Evolutionary conservation across 148 eudicot species (phyloP).

Genomic region (Fagopyrum esculentum): DNA sequence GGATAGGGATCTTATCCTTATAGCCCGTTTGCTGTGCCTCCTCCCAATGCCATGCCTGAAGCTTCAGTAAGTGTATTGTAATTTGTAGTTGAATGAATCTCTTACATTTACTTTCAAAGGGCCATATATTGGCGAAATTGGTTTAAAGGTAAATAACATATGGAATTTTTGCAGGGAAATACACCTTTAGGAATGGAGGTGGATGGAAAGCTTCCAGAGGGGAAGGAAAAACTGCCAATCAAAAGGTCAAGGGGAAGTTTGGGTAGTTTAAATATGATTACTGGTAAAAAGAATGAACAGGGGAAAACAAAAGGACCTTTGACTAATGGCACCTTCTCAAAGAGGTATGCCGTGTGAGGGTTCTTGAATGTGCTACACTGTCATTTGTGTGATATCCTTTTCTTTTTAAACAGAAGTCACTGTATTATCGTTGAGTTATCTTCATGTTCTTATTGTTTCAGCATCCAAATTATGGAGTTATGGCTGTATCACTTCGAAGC

Average conservation of each 20-base stretch:
- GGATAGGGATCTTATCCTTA: constrained; percentile 90
- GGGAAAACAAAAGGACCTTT: constrained; percentile 57
- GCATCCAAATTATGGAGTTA: not conserved
- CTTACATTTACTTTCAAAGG: not conserved
- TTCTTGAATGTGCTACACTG: not conserved
- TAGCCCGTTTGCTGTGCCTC: constrained; percentile 85
- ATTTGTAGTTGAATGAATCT: not conserved
- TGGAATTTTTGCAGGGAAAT: constrained; percentile 41
- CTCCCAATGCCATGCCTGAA: constrained; percentile 83
- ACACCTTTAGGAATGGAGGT: constrained; percentile 54
- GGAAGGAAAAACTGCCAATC: constrained; percentile 87
- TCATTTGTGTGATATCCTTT: not conserved
- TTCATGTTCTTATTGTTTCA: not conserved
- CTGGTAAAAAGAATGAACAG: constrained; percentile 67
- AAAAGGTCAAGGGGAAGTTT: constrained; percentile 94
- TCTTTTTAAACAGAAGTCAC: not conserved
- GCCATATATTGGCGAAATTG: not conserved
- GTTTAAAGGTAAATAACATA: constrained; percentile 12
- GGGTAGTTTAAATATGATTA: constrained; percentile 92
- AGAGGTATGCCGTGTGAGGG: constrained; percentile 48
- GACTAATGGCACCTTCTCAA: constrained; percentile 70
- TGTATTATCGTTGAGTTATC: not conserved
- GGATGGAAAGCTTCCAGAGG: constrained; percentile 74
- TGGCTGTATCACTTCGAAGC: not conserved
- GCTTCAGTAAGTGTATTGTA: constrained; percentile 64